Evolutionary conservation across 176 grass and related monocot genomes (phyloP), one percentile per base, ranked within the genome.

Genomic region (Triticum timopheevii): DNA sequence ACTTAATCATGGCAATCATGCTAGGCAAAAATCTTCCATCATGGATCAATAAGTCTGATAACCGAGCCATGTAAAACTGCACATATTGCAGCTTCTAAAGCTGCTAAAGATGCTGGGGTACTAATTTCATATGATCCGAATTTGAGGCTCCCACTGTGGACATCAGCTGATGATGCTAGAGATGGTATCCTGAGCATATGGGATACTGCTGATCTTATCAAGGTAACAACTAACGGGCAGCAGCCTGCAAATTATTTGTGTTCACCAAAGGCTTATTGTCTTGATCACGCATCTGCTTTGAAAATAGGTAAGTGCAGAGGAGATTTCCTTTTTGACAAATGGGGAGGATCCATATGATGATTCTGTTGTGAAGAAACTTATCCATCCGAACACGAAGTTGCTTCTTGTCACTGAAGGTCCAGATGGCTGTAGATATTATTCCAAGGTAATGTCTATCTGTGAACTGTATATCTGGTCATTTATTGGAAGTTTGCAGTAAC

Each of bases 41-140:
- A 94, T 88, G 97, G 97, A 71, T 99, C 97, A 35, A 96, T 96
- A 87, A 99, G 97, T 89, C 90, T 99, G 87, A 99, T 99, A 87
- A 99, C 97, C 1, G 94, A 99, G 88, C 97, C 97, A 70, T 92
- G 94, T 83, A 99, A 86, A 92, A 94, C 94, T 20, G 92, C 94
- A 81, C 97, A 99, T 86, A 78, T 99, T 67, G 94, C 87, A 20
- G 97, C 92, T 77, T 89, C 92, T 62, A 96, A 91, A 87, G 85
- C 89, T 73, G 97, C 94, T 72, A 99, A 90, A 92, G 90, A 99
- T 83, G 92, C 92, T 83, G 97, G 97, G 83, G 90, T 88, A 28
- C 90, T 99, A 78, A 84, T 99, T 86, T 99, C 97, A 50, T 99
- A 99, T 69, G 94, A 99, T 77, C 97, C 92, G 10, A 99, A 99